phyloP scores from a whole-genome alignment of 148 eudicot genomes.

The Nyssa sinensis region DNA sequence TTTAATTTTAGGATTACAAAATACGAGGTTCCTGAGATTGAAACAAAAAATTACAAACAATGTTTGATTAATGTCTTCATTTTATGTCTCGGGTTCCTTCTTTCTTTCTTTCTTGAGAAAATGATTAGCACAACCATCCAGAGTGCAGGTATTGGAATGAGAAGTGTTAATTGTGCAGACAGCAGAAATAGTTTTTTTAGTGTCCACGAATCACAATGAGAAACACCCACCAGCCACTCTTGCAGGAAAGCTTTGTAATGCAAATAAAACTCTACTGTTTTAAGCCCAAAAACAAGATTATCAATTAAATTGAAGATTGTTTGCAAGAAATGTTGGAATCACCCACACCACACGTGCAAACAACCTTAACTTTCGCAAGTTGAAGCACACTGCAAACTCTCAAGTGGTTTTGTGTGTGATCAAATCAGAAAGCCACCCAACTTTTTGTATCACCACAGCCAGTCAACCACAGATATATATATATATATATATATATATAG shows the following conservation, averaged over 20 bases:
- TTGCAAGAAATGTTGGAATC: background rate
- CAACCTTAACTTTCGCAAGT: constrained; percentile 26
- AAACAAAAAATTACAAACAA: no score
- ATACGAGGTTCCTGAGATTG: no score
- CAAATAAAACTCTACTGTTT: constrained; percentile 9
- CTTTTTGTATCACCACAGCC: background rate
- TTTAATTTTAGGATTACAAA: no score
- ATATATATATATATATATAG: background rate
- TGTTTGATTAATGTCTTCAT: no score
- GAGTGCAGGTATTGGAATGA: background rate
- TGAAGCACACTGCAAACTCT: background rate
- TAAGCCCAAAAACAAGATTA: background rate
- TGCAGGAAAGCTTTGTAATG: constrained; percentile 33
- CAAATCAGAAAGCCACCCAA: constrained; percentile 22
- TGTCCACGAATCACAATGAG: no score
- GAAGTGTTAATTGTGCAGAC: no score
- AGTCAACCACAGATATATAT: background rate
- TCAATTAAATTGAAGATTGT: background rate
- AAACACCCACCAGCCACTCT: constrained; percentile 31
- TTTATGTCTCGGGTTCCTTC: no score
- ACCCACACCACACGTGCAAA: constrained; percentile 10
- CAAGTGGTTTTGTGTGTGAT: constrained; percentile 16
- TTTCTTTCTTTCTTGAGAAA: no score
- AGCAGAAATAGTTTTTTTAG: no score
- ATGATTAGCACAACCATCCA: no score